phyloP scores from a whole-genome alignment of 1,139 yeast species.

The Nakaseomyces nivariensis region DNA sequence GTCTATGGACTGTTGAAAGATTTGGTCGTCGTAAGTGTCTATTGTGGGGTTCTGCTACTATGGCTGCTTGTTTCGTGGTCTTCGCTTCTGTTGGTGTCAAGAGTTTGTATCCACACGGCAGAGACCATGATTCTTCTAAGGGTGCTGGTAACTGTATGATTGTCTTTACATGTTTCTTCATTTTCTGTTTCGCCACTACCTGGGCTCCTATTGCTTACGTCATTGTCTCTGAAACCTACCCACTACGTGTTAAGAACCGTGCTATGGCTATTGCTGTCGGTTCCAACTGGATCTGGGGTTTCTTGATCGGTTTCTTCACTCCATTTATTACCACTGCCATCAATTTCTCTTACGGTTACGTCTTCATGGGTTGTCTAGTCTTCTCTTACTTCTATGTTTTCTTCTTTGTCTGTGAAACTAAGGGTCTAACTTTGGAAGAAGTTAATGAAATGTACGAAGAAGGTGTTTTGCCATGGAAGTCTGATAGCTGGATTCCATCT shows the following conservation, averaged over 20 bases:
- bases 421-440: slow-evolving; percentile 58
- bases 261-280: too few relatives aligned
- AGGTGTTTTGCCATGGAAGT: slow-evolving; percentile 36
- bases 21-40: slow-evolving; percentile 59
- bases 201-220: too few relatives aligned
- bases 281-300: too few relatives aligned
- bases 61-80: slow-evolving; percentile 51
- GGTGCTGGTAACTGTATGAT: slow-evolving; percentile 11
- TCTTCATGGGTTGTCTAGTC: slow-evolving; percentile 55
- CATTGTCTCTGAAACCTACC: too few relatives aligned
- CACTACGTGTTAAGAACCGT: too few relatives aligned
- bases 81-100: slow-evolving; percentile 58
- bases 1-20: slow-evolving; percentile 52
- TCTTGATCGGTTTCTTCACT: too few relatives aligned
- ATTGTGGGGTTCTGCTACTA: slow-evolving; percentile 49
- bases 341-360: slow-evolving; percentile 46
- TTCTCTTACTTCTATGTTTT: slow-evolving; percentile 37
- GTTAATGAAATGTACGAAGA: slow-evolving; percentile 47
- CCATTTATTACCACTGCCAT: slow-evolving; percentile 16
- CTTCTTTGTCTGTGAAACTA: slow-evolving; percentile 57
- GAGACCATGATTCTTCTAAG: slow-evolving; percentile 38
- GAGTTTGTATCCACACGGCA: slow-evolving; percentile 43
- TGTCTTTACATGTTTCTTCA: slow-evolving; percentile 5
- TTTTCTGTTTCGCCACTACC: slow-evolving; percentile 6
- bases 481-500: slow-evolving; percentile 21